A percentile compares a stretch with the other conserved stretches of the same genome.
These are phyloP conservation scores for Lactifluus rugatus DNA, from an alignment of 768 basidiomycete species.

Conservation along the genomic window DNA sequence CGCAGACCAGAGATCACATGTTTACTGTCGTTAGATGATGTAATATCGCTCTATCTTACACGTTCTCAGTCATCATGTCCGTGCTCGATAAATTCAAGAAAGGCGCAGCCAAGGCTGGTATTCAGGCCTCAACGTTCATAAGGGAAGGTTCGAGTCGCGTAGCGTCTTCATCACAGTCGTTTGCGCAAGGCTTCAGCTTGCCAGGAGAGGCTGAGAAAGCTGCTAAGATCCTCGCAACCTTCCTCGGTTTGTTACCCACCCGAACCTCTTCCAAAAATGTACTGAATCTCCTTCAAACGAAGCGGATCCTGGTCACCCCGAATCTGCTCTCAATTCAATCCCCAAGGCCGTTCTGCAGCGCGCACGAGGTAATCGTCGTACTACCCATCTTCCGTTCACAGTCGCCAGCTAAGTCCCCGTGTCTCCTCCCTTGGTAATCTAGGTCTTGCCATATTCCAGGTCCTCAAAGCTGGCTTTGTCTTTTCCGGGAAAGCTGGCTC, in stretches of 20 bases:
- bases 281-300: conserved; percentile 4
- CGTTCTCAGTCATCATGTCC: conserved; percentile 29
- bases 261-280: neutral
- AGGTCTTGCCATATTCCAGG: conserved; percentile 94
- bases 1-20: neutral
- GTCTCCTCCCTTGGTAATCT: neutral
- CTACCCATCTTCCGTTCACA: neutral
- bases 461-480: conserved; percentile 88
- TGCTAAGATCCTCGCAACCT: conserved; percentile 80
- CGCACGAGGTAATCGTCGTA: conserved; percentile 56
- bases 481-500: conserved; percentile 94
- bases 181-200: conserved; percentile 77
- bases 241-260: conserved; percentile 55
- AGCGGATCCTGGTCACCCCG: conserved; percentile 83
- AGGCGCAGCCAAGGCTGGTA: conserved; percentile 72
- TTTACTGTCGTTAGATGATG: neutral
- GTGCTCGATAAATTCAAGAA: conserved; percentile 72
- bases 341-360: conserved; percentile 86
- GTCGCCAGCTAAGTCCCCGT: neutral
- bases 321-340: conserved; percentile 87
- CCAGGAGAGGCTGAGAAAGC: conserved; percentile 94
- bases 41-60: neutral
- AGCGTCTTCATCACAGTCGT: conserved; percentile 64
- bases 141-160: conserved; percentile 58
- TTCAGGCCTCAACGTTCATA: conserved; percentile 70